phyloP scores from a whole-genome alignment of 1,139 yeast genomes.

The Martiniozyma asiatica region DNA sequence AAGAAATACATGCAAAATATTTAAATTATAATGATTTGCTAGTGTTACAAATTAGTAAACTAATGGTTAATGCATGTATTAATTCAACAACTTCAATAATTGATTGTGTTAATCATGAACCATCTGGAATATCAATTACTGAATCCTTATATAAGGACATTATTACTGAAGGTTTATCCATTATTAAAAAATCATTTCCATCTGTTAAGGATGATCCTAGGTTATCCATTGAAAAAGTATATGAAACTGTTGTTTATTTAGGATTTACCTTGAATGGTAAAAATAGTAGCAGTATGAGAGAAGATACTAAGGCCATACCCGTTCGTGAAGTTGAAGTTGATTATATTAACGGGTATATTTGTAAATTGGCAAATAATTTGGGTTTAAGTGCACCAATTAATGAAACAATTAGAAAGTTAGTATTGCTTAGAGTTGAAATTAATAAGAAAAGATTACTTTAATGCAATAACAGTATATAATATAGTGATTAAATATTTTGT shows the following conservation, averaged over 20 bases:
- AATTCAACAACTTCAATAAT: constrained; percentile 63
- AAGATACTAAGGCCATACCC: constrained; percentile 52
- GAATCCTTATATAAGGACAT: constrained; percentile 27
- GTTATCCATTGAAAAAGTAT: constrained; percentile 22
- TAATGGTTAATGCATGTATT: constrained; percentile 62
- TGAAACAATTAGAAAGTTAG: constrained; percentile 34
- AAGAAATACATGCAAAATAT: constrained; percentile 10
- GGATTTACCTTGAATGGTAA: constrained; percentile 24
- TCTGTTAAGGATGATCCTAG: too few species aligned
- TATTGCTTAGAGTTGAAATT: constrained; percentile 29
- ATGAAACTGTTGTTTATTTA: constrained; percentile 15
- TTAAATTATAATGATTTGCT: constrained; percentile 38
- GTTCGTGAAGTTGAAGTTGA: constrained; percentile 67
- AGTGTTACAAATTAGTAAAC: constrained; percentile 60
- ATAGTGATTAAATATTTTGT: too few species aligned
- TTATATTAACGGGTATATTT: constrained; percentile 69
- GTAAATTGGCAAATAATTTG: constrained; percentile 36
- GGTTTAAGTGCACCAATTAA: constrained; percentile 36
- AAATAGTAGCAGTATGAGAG: constrained; percentile 83
- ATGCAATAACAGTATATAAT: too few species aligned
- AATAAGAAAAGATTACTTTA: constrained; percentile 10
- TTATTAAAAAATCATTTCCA: constrained; percentile 29
- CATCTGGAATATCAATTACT: constrained; percentile 30
- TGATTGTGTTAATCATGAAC: constrained; percentile 63
- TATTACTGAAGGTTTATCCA: constrained; percentile 35